Evolutionary conservation across 2,329 filamentous ascomycete genomes (phyloP).

Genomic region (Botrytis galanthina): DNA sequence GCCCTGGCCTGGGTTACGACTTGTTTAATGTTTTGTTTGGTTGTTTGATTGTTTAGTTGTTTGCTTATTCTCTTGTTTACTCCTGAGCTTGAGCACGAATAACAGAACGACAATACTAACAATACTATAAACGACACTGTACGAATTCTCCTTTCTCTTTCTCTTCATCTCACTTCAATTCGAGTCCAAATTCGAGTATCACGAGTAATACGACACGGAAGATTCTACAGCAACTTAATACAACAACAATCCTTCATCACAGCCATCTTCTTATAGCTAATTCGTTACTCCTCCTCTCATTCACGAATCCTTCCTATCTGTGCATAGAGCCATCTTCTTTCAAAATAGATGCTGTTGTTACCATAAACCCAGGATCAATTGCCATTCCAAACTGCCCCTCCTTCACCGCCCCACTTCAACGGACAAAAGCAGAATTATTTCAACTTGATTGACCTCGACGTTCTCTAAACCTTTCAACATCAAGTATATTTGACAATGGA

Average conservation of each 20-base stretch:
- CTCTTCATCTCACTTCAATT: neutral
- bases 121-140: neutral
- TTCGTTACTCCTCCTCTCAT: neutral
- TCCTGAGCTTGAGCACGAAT: constrained; percentile 9
- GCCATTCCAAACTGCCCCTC: constrained; percentile 28
- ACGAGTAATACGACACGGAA: neutral
- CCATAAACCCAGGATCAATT: constrained; percentile 14
- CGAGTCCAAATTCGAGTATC: neutral
- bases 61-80: constrained; percentile 20
- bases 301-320: constrained; percentile 4
- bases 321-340: constrained; percentile 17
- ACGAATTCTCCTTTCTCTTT: neutral
- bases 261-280: constrained; percentile 1
- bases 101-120: constrained; percentile 11
- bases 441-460: constrained; percentile 27
- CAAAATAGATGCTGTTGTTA: constrained; percentile 27
- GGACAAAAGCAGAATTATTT: constrained; percentile 33
- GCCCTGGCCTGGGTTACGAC: constrained; percentile 11
- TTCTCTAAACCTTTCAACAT: constrained; percentile 30
- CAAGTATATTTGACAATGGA: constrained; percentile 56
- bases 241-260: constrained; percentile 1
- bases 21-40: constrained; percentile 20
- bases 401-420: constrained; percentile 24
- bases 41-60: constrained; percentile 15
- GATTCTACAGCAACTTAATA: neutral